Base-by-base conservation (phyloP, 352 stramenopile genomes). In the Globisporangium barbulae region DNA sequence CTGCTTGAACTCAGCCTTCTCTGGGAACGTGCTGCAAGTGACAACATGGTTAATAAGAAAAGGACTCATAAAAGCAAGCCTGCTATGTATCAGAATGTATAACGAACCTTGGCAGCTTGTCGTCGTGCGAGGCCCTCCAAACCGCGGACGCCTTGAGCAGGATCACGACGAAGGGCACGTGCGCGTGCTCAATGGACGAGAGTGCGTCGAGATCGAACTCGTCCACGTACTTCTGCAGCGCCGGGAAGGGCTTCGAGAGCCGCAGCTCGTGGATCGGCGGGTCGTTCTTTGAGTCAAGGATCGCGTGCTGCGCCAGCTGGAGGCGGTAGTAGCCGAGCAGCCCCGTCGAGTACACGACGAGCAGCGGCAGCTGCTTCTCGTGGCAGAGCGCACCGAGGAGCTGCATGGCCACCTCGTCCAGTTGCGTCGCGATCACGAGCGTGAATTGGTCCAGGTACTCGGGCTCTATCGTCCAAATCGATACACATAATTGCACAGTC, bases 111-210 rank as follows among this genome's bases (percentile, higher is more conserved):
- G 96, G 94, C 19, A 85, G 45, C 3, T 71, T 55, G 28, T 71
- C 75, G 37, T 69, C 58, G 64, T 93, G 81, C 2, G 3, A 42
- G 10, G 64, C 61, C 35, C 83, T 81, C 85, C 88, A 96, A 35
- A 72, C 60, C 17, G 79, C 76, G 31, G 83, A 76, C 10, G 75
- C 74, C 56, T 97, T 76, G 28, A 93, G 59, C 48, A 99, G 69
- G 22, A 99, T 68, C n/a, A 98, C 79, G 2, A 98, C 89, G 67
- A 96, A 99, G 5, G 96, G 96, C 10, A 98, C 85, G 72, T 98
- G 95, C 17, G 78, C 81, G 67, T 98, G 93, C 47, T 98, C 83
- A 53, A 94, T 89, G 19, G 66, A 84, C 37, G 91, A 76, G 30
- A 98, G 69, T 3, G 61, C 64, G 39, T 87, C 71, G 30, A 97